Evolutionary conservation across 1,139 yeast genomes (phyloP), one percentile per base, ranked within the genome.

Genomic region (Zygoascus meyerae): DNA sequence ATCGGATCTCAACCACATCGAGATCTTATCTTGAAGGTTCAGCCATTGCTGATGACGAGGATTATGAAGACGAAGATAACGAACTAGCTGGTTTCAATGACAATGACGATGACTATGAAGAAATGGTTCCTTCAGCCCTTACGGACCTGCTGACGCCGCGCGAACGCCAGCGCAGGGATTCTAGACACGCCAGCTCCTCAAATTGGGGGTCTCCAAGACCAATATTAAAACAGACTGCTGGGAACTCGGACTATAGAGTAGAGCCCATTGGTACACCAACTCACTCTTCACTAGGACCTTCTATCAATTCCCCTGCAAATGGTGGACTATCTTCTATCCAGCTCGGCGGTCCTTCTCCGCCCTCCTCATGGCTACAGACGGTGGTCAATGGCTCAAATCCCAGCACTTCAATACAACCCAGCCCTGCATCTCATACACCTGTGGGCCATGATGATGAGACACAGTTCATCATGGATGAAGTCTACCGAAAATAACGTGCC

Each of bases 91-190:
- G 18, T 26, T 36, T 40, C 32, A 34, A 40, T 14, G 43, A 40
- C 14, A 21, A 33, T 31, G 31, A 40, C 28, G 37, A 40, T 10
- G 43, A 40, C 30, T 40, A 40, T 15, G 43, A 40, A 18, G 43
- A 37, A 18, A 40, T 78, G 57, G 86, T 86, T 2, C 95, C 95
- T 2, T 80, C 82, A 1, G 76, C 87, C 18, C 67, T 86, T 38
- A 76, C 81, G 15, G 94, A 85, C 56, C 68, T 85, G 46, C 68
- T 86, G 42, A 86, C 95, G 1, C 95, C 95, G 0, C 86, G 81
- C 55, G 95, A 86, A 60, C 67, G 83, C 28, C 69, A 72, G 54
- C 69, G 95, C 50, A 71, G 94, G 42, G 82, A 77, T 51, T 80
- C 87, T 5, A 68, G 84, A 45, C 44, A 48, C 16, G 40, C 48